Conservation (phyloP, 306 rosid genomes). For the Dalbergia cultrata region DNA sequence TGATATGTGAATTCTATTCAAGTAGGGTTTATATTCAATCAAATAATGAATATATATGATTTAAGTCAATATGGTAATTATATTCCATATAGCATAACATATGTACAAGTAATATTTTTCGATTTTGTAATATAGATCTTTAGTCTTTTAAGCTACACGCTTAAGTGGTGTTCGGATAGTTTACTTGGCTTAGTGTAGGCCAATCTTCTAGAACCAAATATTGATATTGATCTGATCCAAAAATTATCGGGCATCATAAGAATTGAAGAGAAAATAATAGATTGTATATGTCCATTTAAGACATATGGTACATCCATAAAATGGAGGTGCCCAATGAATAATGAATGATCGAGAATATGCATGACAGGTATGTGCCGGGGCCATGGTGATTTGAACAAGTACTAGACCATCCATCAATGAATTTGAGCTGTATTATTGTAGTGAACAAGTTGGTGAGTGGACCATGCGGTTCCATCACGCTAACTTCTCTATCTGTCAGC, state of each 20-base stretch:
- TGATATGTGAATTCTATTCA: too few species aligned
- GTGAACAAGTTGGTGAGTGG: slow-evolving; percentile 46
- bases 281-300: slow-evolving; percentile 18
- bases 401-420: slow-evolving; percentile 12
- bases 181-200: too few species aligned
- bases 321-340: slow-evolving; percentile 21
- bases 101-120: too few species aligned
- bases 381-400: slow-evolving; percentile 37
- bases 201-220: too few species aligned
- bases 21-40: too few species aligned
- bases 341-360: slow-evolving; percentile 9
- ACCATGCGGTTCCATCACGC: slow-evolving; percentile 36
- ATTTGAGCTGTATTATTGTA: slow-evolving; percentile 44
- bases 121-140: too few species aligned
- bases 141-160: too few species aligned
- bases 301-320: slow-evolving; percentile 35
- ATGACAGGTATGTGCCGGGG: slow-evolving; percentile 36
- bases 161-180: too few species aligned
- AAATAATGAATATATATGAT: too few species aligned
- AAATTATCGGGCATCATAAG: neutral
- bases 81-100: too few species aligned
- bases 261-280: slow-evolving; percentile 26
- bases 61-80: too few species aligned
- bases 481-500: slow-evolving; percentile 47
- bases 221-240: too few species aligned